Evolutionary conservation across 202 grass and related monocot species (phyloP), one percentile per base, ranked within the genome.

Genomic region (Hordeum pubiflorum): DNA sequence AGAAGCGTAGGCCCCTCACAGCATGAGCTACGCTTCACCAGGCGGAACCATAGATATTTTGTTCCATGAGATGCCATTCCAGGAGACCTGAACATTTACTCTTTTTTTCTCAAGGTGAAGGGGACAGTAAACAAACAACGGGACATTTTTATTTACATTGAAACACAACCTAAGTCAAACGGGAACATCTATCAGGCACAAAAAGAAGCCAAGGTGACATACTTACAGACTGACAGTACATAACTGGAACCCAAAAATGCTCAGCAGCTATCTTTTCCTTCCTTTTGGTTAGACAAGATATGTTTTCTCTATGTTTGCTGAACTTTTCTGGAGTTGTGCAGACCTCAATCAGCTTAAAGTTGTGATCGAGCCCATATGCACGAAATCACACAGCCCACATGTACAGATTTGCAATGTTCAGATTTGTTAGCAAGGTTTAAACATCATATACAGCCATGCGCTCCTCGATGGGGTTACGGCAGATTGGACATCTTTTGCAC

Each of bases 401-500:
- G 88, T 90, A 83, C 88, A 90, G 26, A 63, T 87, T 89, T 85
- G 69, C 59, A 83, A 78, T 56, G 81, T 85, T 80, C 86, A 84
- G 61, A 70, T 41, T 68, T 64, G 86, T 90, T 83, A 92, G 91
- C 64, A 40, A 67, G 27, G 68, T 86, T 90, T 90, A 99, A 79
- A 93, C 97, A 90, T 96, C 85, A 89, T 93, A 99, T 50, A 99
- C 90, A 37, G 85, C 89, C 93, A 99, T 84, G 70, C 89, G 80
- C 23, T 99, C 90, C 48, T 99, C 92, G 58, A 99, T 96, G 65
- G 85, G 77, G 29, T 93, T 79, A 55, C 92, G 92, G 70, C 96
- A 99, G 75, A 99, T 96, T 31, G 96, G 96, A 72, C 96, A 99
- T 79, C 95, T 99, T 79, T 96, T 96, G 76, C 96, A 99, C 83